Base-by-base conservation (phyloP, 257 asterid species). In the Solanum megistacrolobum region DNA sequence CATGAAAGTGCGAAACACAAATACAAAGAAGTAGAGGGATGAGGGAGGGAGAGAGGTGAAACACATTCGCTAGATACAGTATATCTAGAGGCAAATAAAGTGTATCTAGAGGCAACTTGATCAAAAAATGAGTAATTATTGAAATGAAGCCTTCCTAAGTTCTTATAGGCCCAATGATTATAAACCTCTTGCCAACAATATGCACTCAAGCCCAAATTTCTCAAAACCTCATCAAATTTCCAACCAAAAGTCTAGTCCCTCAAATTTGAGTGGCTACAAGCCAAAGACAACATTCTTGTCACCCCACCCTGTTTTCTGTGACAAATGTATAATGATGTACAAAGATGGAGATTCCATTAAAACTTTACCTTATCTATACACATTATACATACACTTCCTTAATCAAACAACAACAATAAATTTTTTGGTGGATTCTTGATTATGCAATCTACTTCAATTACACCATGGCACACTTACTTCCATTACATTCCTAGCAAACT, bases 381-480 rank as follows among this genome's bases (percentile, higher is more conserved):
- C 71, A 69, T 31, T 69, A 31, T 29, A 35, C 39, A 71, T 18
- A 39, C 16, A 71, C 72, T 85, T 85, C 43, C n/a, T 85, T 62
- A 14, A 84, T 69, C 82, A 72, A 43, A 29, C 69, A 14, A 39
- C 21, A 38, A 32, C 46, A 69, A 85, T 58, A 58, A 58, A 2
- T 6, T 41, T 12, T 12, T 72, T 39, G 32, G 62, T 11, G 39
- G 31, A 21, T 60, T 60, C 18, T 75, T 92, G 91, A 93, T 88
- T 86, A 93, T 93, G 98, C 94, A 90, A 83, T 90, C 94, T n/a
- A 91, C 94, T 89, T 89, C 94, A 88, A 88, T 93, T 83, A 89
- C 93, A 90, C 92, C 96, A 90, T 92, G 98, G 96, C 94, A 91
- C 60, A 73, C 93, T 87, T 88, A 94, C 92, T 94, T 74, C 92